Conservation (phyloP, 2,329 filamentous ascomycete genomes). For the Neofusicoccum ribis region DNA sequence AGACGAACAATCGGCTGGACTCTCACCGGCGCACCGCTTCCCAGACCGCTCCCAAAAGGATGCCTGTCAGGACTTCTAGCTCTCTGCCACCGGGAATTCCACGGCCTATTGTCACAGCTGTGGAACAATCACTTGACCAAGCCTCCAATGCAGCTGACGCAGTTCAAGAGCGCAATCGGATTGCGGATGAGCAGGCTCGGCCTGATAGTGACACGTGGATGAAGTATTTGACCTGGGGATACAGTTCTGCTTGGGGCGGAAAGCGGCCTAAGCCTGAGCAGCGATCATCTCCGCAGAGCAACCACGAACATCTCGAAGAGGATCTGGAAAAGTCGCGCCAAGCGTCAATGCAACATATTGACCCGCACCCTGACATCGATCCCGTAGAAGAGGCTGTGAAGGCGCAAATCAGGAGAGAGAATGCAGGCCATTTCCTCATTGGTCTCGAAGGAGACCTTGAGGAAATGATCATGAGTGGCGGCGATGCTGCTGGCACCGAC, state of each 20-base stretch:
- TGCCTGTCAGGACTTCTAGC: neutral
- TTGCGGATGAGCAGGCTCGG: constrained; percentile 23
- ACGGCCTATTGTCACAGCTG: constrained; percentile 48
- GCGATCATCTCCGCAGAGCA: neutral
- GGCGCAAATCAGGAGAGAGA: constrained; percentile 44
- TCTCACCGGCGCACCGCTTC: neutral
- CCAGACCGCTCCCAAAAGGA: neutral
- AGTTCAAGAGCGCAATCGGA: neutral
- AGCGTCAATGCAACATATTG: constrained; percentile 35
- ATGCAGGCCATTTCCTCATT: constrained; percentile 63
- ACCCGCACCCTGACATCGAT: constrained; percentile 43
- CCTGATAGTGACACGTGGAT: constrained; percentile 49
- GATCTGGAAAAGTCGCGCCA: constrained; percentile 25
- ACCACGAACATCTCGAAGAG: neutral
- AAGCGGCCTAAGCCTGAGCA: constrained; percentile 1
- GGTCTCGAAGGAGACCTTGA: constrained; percentile 67
- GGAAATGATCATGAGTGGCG: constrained; percentile 46
- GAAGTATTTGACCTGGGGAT: constrained; percentile 54
- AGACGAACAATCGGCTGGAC: neutral
- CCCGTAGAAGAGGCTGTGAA: constrained; percentile 64
- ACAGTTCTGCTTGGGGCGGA: constrained; percentile 40
- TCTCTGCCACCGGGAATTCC: constrained; percentile 43
- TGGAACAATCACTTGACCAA: constrained; percentile 45
- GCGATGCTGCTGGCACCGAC: constrained; percentile 25
- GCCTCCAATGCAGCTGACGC: constrained; percentile 41